Evolutionary conservation across 78 protist species (phyloP), one percentile per base, ranked within the genome.

Genomic region (Dictyostelium firmibasis): DNA sequence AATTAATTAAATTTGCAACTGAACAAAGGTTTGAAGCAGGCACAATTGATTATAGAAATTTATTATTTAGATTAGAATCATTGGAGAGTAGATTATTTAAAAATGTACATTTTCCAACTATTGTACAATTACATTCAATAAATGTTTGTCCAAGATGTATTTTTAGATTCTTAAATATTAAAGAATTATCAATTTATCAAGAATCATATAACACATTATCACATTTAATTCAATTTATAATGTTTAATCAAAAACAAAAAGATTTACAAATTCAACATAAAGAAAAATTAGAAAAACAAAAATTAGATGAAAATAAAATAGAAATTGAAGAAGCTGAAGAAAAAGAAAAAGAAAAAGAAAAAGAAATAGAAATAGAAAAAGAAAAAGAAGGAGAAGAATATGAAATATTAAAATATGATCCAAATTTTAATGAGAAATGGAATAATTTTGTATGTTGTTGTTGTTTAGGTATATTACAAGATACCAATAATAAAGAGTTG

Each of bases 391-490:
- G 2, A 18, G 60, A 38, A n/a, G 10, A 35, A 20, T 18, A 74
- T 31, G 10, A 33, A 74, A 60, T 27, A n/a, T n/a, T 72, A 74
- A 25, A 20, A 74, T 33, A 38, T 76, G 35, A 76, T 72, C 79
- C 79, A 72, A 72, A 72, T 57, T 20, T 0, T 18, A 57, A 57
- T 57, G 67, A 57, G 20, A 57, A 20, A 57, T 57, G 67, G 67
- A 33, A 72, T 16, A 72, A 74, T 33, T 41, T 79, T 57, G 86
- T 78, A 18, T 88, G 93, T 67, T 3, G 41, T 25, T 27, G 85
- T 62, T 88, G 93, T 44, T 60, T 88, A 20, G 93, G 93, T 25
- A 88, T 88, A 47, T 43, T 88, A 38, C 93, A 88, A 67, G 41
- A 88, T 64, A 78, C 86, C 9, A 88, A 64, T 38, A 57, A 79